A percentile compares a stretch with the other conserved stretches of the same genome.
These are phyloP conservation scores for Calcarisporium arbuscula DNA, from an alignment of 2,329 filamentous ascomycete genomes.

Conservation along the genomic window DNA sequence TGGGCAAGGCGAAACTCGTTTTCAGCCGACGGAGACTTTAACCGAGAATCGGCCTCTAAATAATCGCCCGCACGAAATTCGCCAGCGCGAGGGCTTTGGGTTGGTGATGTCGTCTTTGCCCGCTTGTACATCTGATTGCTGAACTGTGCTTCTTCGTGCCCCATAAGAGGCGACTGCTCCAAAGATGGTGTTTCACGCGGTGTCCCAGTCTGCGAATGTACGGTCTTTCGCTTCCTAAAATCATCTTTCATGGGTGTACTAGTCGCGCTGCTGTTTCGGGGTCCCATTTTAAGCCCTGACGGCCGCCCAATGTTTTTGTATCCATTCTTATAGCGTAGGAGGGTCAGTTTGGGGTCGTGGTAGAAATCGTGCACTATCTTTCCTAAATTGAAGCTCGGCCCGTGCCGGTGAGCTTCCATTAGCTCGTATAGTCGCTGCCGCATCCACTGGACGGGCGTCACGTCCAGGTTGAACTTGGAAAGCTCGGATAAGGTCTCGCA, in stretches of 20 bases:
- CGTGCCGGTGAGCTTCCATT: conserved; percentile 29
- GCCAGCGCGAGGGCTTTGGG: conserved; percentile 16
- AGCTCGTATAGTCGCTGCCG: conserved; percentile 51
- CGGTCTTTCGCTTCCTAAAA: conserved; percentile 27
- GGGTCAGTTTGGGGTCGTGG: conserved; percentile 45
- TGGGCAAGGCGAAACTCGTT: conserved; percentile 47
- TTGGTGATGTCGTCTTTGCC: conserved; percentile 15
- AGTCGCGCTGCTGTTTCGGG: conserved; percentile 15
- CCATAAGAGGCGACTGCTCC: conserved; percentile 20
- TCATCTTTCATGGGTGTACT: conserved; percentile 12
- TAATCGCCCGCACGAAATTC: conserved; percentile 40
- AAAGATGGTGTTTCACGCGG: conserved; percentile 20
- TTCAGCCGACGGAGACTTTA: conserved; percentile 34
- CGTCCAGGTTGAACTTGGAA: conserved; percentile 44
- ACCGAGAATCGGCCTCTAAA: conserved; percentile 47
- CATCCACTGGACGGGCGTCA: conserved; percentile 50
- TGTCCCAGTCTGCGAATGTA: conserved; percentile 21
- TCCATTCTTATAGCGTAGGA: conserved; percentile 44
- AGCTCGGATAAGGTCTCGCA: conserved; percentile 48
- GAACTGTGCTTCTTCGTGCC: conserved; percentile 10
- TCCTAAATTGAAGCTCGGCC: conserved; percentile 43
- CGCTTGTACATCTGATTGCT: conserved; percentile 19
- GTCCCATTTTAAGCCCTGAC: conserved; percentile 35
- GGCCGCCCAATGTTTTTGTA: conserved; percentile 53
- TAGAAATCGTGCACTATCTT: conserved; percentile 49